These are phyloP conservation scores for Jaenimonas drosophilae DNA, from an alignment of 208 protist genomes.

Conservation along the genomic window DNA sequence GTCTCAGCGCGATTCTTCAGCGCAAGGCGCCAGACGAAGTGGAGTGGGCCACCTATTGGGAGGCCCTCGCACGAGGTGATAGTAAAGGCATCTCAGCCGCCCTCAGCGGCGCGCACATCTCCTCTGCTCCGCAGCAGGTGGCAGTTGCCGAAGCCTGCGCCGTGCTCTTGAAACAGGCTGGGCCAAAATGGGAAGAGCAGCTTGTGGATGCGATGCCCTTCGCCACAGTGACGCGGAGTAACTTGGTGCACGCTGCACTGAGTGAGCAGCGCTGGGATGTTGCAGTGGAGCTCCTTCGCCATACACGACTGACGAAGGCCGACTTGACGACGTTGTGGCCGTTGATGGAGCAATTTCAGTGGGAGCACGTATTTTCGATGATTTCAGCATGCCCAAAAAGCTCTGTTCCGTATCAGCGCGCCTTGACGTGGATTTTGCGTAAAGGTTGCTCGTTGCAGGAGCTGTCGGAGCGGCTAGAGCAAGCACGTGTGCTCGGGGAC, in stretches of 20 bases:
- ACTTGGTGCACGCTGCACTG: slow-evolving; percentile 66
- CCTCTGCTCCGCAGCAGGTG: slow-evolving; percentile 37
- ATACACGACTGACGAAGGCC: slow-evolving; percentile 39
- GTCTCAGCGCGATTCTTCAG: slow-evolving; percentile 61
- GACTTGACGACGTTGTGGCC: slow-evolving; percentile 68
- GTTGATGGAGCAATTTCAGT: slow-evolving; percentile 58
- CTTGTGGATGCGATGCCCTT: slow-evolving; percentile 75
- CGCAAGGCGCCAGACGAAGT: slow-evolving; percentile 66
- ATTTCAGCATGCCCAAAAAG: slow-evolving; percentile 82
- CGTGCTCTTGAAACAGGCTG: slow-evolving; percentile 62
- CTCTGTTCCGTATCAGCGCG: slow-evolving; percentile 64
- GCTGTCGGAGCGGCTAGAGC: slow-evolving; percentile 80
- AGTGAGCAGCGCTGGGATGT: slow-evolving; percentile 59
- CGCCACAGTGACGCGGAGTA: slow-evolving; percentile 69
- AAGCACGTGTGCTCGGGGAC: slow-evolving; percentile 75
- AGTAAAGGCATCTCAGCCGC: slow-evolving; percentile 68
- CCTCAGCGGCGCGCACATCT: slow-evolving; percentile 37
- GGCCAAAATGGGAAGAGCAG: slow-evolving; percentile 53
- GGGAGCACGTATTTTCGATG: slow-evolving; percentile 72
- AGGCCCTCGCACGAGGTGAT: slow-evolving; percentile 75
- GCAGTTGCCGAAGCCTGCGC: slow-evolving; percentile 80
- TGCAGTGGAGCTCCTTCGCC: slow-evolving; percentile 66
- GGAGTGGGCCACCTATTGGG: slow-evolving; percentile 83
- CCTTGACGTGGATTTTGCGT: slow-evolving; percentile 57
- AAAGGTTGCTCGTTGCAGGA: slow-evolving; percentile 69